These are phyloP conservation scores for Capsicum rhomboideum DNA, from an alignment of 257 asterid genomes.

Conservation along the genomic window DNA sequence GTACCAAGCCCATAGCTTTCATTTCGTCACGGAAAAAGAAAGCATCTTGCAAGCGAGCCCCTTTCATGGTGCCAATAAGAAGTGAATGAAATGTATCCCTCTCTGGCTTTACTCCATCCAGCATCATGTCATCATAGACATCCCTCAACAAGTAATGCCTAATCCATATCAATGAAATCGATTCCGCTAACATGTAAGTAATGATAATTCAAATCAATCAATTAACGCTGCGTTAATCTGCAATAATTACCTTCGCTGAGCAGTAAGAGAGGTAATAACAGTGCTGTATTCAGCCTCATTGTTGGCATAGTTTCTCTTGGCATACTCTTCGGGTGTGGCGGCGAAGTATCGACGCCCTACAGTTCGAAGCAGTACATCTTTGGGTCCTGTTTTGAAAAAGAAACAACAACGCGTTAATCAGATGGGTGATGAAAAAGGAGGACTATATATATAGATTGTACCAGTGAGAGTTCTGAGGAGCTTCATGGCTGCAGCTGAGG, in stretches of 20 bases:
- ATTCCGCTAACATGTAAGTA: too few relatives aligned
- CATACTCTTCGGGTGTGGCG: conserved; percentile 55
- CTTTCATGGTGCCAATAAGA: conserved; percentile 87
- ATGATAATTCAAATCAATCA: too few relatives aligned
- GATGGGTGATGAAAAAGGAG: neutral
- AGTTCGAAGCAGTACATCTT: conserved; percentile 33
- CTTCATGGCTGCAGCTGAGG: conserved; percentile 28
- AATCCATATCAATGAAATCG: neutral
- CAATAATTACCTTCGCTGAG: conserved; percentile 33
- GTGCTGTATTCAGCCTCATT: conserved; percentile 75
- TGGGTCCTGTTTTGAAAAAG: conserved; percentile 29
- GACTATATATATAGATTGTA: neutral
- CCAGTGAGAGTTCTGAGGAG: conserved; percentile 51
- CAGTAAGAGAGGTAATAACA: conserved; percentile 57
- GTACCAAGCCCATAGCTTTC: conserved; percentile 85
- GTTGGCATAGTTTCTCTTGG: conserved; percentile 70
- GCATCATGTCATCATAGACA: conserved; percentile 95
- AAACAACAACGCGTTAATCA: too few relatives aligned
- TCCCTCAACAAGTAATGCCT: conserved; percentile 67
- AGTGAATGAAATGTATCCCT: conserved; percentile 93
- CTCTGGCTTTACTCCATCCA: conserved; percentile 97
- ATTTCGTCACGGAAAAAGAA: conserved; percentile 83
- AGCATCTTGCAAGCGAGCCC: conserved; percentile 81
- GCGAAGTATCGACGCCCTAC: conserved; percentile 59
- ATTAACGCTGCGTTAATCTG: too few relatives aligned